Conservation (phyloP, 148 eudicot genomes). For the Dianthus caryophyllus region DNA sequence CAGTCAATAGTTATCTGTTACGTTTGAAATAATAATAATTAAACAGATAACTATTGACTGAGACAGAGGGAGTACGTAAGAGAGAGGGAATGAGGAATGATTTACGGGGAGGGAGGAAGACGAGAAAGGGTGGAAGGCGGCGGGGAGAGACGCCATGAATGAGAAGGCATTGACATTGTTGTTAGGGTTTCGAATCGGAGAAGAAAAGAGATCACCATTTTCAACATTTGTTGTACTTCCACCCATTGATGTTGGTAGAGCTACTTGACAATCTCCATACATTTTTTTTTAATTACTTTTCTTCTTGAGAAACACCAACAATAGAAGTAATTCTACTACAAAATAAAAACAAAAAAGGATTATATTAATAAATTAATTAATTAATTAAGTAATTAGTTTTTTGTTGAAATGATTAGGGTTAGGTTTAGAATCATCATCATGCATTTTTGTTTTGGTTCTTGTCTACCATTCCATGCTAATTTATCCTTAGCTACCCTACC, state of each 20-base stretch:
- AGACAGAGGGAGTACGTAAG: neutral
- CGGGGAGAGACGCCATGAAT: constrained; percentile 58
- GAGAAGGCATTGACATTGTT: constrained; percentile 38
- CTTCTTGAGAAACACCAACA: neutral
- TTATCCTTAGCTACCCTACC: constrained; percentile 11
- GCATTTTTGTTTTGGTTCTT: constrained; percentile 5
- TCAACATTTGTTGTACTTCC: constrained; percentile 25
- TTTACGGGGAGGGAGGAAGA: constrained; percentile 47
- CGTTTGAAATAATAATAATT: too few relatives aligned
- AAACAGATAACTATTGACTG: neutral
- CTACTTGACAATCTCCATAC: constrained; percentile 95
- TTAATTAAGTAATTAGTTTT: too few relatives aligned
- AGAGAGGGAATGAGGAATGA: neutral
- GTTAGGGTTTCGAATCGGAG: constrained; percentile 65
- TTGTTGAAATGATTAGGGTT: constrained; percentile 25
- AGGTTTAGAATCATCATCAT: constrained; percentile 4
- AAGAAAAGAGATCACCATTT: constrained; percentile 33
- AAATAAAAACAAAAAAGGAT: neutral
- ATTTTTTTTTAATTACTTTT: constrained; percentile 26
- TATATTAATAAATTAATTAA: neutral
- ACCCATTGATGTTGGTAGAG: constrained; percentile 53
- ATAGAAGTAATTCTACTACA: neutral
- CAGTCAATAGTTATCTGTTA: too few relatives aligned
- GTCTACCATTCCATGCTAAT: constrained; percentile 10
- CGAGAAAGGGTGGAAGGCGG: constrained; percentile 51